Conservation (phyloP, 2,329 filamentous ascomycete species). For the Claviceps humidiphila region DNA sequence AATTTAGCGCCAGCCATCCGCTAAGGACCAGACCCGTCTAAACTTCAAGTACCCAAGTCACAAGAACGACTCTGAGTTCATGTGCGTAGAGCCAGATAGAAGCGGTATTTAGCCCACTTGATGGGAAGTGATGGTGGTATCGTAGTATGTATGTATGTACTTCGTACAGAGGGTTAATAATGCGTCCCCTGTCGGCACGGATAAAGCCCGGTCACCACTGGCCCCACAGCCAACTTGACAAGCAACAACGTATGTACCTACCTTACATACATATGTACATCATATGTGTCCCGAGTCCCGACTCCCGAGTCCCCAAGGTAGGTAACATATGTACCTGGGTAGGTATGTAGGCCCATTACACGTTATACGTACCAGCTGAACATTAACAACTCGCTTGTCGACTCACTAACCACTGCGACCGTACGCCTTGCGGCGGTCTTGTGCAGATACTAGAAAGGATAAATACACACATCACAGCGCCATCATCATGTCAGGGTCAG, state of each 20-base stretch:
- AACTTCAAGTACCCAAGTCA: neutral
- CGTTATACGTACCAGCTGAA: neutral
- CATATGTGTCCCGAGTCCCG: neutral
- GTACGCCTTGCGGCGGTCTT: neutral
- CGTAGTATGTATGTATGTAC: too few species aligned
- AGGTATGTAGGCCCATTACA: neutral
- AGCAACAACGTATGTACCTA: neutral
- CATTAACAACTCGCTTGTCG: neutral
- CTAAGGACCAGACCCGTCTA: neutral
- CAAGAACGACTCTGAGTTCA: neutral
- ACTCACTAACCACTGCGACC: neutral
- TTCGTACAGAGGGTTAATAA: neutral
- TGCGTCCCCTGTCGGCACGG: neutral
- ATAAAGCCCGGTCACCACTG: conserved; percentile 4
- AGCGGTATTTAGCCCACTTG: too few species aligned
- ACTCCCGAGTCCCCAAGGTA: too few species aligned
- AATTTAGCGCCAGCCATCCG: neutral
- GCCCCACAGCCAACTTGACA: too few species aligned
- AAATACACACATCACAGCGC: conserved; percentile 11
- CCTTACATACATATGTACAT: too few species aligned
- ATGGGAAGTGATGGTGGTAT: too few species aligned
- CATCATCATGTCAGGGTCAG: conserved; percentile 59
- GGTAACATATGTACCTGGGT: too few species aligned
- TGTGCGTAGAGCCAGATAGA: too few species aligned
- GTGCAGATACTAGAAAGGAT: neutral